phyloP scores from a whole-genome alignment of 768 basidiomycete genomes.

The Collybiopsis confluens region DNA sequence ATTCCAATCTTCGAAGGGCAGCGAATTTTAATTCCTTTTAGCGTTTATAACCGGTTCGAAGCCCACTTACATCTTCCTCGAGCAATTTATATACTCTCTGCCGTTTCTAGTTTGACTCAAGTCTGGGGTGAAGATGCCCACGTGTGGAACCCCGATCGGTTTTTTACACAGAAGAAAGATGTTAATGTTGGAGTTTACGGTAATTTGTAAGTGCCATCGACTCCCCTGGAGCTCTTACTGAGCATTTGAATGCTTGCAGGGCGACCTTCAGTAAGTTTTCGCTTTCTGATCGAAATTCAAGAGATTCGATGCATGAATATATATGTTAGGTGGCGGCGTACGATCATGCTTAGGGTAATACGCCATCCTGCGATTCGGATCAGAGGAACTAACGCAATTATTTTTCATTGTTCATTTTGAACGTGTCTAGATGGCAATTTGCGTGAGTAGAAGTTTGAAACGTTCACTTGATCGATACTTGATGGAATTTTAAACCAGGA shows the following conservation, averaged over 20 bases:
- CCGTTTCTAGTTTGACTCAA: conserved; percentile 15
- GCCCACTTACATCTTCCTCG: neutral
- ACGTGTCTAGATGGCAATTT: conserved; percentile 13
- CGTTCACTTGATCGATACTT: neutral
- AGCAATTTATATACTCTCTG: neutral
- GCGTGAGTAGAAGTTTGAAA: conserved; percentile 10
- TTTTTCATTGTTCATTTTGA: no score
- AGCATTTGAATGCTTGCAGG: neutral
- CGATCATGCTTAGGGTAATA: conserved; percentile 14
- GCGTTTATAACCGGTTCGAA: conserved; percentile 32
- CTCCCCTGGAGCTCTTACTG: neutral
- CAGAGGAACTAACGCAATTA: no score
- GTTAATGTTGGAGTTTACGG: conserved; percentile 16
- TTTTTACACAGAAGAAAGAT: conserved; percentile 17
- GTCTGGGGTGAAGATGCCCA: conserved; percentile 32
- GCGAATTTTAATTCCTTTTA: conserved; percentile 28
- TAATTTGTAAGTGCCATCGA: conserved; percentile 9
- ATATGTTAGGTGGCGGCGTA: conserved; percentile 9
- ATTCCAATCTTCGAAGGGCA: conserved; percentile 31
- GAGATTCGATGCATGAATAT: no score
- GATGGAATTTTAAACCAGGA: conserved; percentile 9
- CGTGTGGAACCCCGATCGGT: conserved; percentile 31
- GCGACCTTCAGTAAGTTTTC: conserved; percentile 2
- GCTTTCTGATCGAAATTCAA: neutral
- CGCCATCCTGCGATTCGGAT: no score